Percentiles rank a stretch among this genome's conserved stretches.
Conservation (phyloP, 169 alveolate species). For the Cryptosporidium sp. region DNA sequence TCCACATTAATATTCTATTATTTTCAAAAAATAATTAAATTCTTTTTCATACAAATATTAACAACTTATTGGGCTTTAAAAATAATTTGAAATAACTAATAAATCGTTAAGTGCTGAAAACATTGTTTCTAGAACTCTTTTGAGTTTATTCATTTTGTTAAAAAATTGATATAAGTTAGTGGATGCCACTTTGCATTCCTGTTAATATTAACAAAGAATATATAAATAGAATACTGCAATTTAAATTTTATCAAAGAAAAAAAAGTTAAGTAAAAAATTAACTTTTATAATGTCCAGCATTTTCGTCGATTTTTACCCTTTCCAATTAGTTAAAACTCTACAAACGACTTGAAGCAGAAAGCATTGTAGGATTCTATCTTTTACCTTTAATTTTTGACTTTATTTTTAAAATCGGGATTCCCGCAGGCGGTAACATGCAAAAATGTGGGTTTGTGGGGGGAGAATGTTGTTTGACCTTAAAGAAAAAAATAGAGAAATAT, state of each 20-base stretch:
- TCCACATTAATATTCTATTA: not conserved
- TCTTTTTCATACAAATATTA: not conserved
- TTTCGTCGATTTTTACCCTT: no score
- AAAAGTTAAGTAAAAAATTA: no score
- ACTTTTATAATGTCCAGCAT: no score
- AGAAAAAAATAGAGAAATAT: not conserved
- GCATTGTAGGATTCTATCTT: no score
- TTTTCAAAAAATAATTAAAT: not conserved
- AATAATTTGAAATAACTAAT: not conserved
- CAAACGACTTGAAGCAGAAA: no score
- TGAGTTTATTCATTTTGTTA: not conserved
- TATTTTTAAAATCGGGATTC: not conserved
- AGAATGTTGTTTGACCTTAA: not conserved
- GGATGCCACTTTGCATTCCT: no score
- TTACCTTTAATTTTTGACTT: not conserved
- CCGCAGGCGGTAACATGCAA: slow-evolving; percentile 70
- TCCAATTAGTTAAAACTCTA: no score
- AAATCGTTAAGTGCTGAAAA: not conserved
- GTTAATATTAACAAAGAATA: no score
- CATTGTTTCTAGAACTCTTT: not conserved
- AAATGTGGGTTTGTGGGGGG: slow-evolving; percentile 32
- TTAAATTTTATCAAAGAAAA: no score
- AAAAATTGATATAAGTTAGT: not conserved
- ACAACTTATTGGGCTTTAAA: not conserved
- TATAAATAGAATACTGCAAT: no score